phyloP scores from a whole-genome alignment of 495 filamentous ascomycete genomes.

The Letharia columbiana region DNA sequence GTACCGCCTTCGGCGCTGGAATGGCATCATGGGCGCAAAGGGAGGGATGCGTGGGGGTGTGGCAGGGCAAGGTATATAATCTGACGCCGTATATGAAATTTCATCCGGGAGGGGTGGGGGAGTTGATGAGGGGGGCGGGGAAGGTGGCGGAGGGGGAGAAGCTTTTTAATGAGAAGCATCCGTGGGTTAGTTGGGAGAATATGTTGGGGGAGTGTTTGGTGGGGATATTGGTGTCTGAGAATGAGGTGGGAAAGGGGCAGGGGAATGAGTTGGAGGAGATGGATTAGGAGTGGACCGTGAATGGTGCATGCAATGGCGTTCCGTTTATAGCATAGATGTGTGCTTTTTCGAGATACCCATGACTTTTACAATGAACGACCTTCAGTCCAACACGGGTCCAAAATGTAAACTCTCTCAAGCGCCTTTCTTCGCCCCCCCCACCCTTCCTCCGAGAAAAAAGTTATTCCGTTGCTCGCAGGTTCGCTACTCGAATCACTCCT shows the following conservation, averaged over 20 bases:
- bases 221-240: conserved; percentile 76
- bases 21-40: conserved; percentile 65
- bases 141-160: conserved; percentile 57
- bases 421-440: too few species aligned
- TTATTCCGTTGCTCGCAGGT: too few species aligned
- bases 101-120: conserved; percentile 84
- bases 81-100: conserved; percentile 81
- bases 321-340: background rate
- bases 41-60: conserved; percentile 77
- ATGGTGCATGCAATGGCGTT: background rate
- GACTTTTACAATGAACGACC: background rate
- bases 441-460: too few species aligned
- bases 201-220: conserved; percentile 82
- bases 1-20: conserved; percentile 76
- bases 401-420: too few species aligned
- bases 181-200: conserved; percentile 96
- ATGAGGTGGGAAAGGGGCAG: conserved; percentile 39
- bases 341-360: background rate
- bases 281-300: conserved; percentile 42
- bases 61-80: conserved; percentile 86
- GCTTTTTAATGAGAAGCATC: conserved; percentile 86
- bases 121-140: conserved; percentile 74
- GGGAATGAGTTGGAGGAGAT: conserved; percentile 54
- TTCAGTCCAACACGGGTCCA: too few species aligned
- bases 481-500: too few species aligned